Base-by-base conservation (phyloP, 106 monocot genomes). In the Allium cepa region DNA sequence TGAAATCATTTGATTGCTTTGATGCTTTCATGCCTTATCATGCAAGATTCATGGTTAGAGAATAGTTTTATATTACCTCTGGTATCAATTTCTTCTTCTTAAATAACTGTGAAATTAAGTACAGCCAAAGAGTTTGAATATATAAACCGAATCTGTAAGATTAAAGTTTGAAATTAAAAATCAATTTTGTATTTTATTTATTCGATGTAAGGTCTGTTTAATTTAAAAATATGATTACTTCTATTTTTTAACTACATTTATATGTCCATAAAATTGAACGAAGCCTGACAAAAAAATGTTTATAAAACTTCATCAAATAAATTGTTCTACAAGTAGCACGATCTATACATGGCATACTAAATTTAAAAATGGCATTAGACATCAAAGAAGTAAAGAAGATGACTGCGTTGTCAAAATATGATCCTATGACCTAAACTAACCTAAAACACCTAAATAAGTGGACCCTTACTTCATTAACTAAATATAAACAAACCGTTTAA, bases 1-100 rank as follows among this genome's bases (percentile, higher is more conserved):
- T 78, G 62, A 51, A 92, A 92, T 64, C 92, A 87, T 82, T 88
- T 92, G 55, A 63, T 70, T 63, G 72, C 85, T 71, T 84, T 87
- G 77, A 92, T 88, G 76, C 68, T 82, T 14, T 84, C 84, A 6
- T 77, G 79, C 60, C 84, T 87, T 1, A 64, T 18, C 13, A 55
- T 55, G 68, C 82, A 85, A 15, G 63, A 80, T 69, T 91, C 91
- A 47, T 84, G 87, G 26, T 87, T 75, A 46, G 66, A 72, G 71
- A 82, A 91, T 56, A 91, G 69, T 2, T 63, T 68, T 11, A 57
- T 53, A 60, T 64, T 67, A 12, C 82, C 81, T 13, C 60, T 7
- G 17, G 74, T 64, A 18, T 15, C 59, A 47, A 55, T 28, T 52
- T 71, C 47, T n/a, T 63, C 73, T 8, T 56, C 76, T 48, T 78